A percentile compares a stretch with the other conserved stretches of the same genome.
These are phyloP conservation scores for Pyrrhoderma lamaoense DNA, from an alignment of 1,284 basidiomycete species.

Conservation along the genomic window DNA sequence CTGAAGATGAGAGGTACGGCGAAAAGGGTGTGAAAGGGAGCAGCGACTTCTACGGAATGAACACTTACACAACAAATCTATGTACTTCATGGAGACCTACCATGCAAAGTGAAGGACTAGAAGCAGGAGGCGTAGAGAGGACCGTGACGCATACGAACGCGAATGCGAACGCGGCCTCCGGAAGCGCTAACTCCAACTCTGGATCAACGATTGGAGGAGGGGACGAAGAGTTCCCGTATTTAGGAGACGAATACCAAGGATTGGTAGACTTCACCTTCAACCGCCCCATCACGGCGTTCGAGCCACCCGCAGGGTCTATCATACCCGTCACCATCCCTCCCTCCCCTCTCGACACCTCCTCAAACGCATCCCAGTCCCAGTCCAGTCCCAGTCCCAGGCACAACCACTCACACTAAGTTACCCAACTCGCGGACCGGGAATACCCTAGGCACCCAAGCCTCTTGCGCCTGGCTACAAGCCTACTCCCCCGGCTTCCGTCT, in stretches of 20 bases:
- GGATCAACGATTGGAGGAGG: slow-evolving; percentile 31
- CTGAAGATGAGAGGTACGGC: slow-evolving; percentile 40
- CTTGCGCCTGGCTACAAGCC: slow-evolving; percentile 56
- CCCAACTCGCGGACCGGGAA: slow-evolving; percentile 54
- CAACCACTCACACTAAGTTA: slow-evolving; percentile 23
- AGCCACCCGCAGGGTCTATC: too few relatives aligned
- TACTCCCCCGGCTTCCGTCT: slow-evolving; percentile 56
- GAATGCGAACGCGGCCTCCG: too few relatives aligned
- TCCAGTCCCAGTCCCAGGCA: too few relatives aligned
- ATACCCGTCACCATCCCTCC: too few relatives aligned
- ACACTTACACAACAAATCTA: slow-evolving; percentile 68
- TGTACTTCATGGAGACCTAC: neutral
- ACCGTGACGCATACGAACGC: too few relatives aligned
- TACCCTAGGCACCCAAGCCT: slow-evolving; percentile 60
- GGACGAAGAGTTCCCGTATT: slow-evolving; percentile 19
- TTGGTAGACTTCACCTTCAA: neutral
- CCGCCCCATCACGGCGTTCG: too few relatives aligned
- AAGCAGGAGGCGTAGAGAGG: too few relatives aligned
- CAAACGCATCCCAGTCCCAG: too few relatives aligned
- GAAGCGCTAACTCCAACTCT: too few relatives aligned
- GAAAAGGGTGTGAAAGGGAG: slow-evolving; percentile 39
- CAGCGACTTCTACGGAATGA: slow-evolving; percentile 66
- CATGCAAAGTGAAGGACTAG: too few relatives aligned
- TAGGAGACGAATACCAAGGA: slow-evolving; percentile 25
- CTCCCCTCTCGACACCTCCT: too few relatives aligned